phyloP scores from a whole-genome alignment of 116 monocot species.

The Iris pallida region DNA sequence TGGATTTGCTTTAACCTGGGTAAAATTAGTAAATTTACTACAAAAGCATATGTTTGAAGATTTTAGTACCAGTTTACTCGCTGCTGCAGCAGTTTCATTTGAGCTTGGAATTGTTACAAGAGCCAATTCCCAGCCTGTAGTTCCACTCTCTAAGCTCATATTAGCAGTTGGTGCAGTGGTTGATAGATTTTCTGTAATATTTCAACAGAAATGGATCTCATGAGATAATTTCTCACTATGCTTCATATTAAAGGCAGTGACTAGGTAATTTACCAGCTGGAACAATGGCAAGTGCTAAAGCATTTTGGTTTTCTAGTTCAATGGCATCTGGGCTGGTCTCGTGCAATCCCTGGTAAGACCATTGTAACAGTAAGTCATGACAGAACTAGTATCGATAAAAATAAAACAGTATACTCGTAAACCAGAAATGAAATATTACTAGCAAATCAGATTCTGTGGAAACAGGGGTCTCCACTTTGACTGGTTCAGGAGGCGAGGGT shows the following conservation, averaged over 20 bases:
- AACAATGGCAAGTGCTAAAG: conserved; percentile 84
- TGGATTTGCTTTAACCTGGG: background rate
- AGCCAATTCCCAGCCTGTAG: conserved; percentile 90
- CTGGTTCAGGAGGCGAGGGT: conserved; percentile 63
- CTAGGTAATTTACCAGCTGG: conserved; percentile 59
- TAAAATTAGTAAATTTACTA: background rate
- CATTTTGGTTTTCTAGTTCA: conserved; percentile 73
- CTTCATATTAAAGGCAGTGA: background rate
- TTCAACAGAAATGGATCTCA: background rate
- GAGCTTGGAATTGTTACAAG: conserved; percentile 79
- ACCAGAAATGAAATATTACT: conserved; percentile 33
- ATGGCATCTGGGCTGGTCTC: conserved; percentile 48
- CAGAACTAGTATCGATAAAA: background rate
- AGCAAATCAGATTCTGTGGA: conserved; percentile 46
- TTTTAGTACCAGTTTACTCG: conserved; percentile 65
- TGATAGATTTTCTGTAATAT: conserved; percentile 46
- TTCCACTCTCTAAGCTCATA: conserved; percentile 28
- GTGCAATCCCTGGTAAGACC: conserved; percentile 51
- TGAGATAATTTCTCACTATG: background rate
- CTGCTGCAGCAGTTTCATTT: conserved; percentile 48
- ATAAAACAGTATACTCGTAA: background rate
- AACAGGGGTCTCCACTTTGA: conserved; percentile 30
- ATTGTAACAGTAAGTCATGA: background rate
- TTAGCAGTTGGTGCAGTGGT: conserved; percentile 24
- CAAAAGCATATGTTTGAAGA: background rate